Percentiles rank a stretch among this genome's conserved stretches.
phyloP scores from a whole-genome alignment of 768 basidiomycete genomes.

The Pleurotus tuber-regium region DNA sequence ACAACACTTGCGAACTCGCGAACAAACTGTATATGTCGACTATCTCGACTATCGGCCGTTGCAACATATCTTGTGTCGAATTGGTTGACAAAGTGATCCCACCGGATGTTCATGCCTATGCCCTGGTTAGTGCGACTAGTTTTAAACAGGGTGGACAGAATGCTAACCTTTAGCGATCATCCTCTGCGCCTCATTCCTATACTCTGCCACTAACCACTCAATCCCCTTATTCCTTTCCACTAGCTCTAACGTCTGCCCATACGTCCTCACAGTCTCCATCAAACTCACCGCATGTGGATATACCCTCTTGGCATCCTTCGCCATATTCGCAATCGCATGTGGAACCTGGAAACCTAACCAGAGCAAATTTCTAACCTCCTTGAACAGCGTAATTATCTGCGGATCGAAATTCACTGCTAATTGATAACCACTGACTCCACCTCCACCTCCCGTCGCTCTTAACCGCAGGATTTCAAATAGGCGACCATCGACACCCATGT shows the following conservation, averaged over 20 bases:
- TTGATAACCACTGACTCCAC: constrained; percentile 63
- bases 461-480: constrained; percentile 88
- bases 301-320: constrained; percentile 97
- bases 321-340: constrained; percentile 92
- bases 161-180: constrained; percentile 85
- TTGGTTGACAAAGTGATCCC: constrained; percentile 96
- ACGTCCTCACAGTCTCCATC: constrained; percentile 99
- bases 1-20: constrained; percentile 93
- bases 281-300: constrained; percentile 97
- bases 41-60: constrained; percentile 74
- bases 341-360: constrained; percentile 97
- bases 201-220: constrained; percentile 93
- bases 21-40: constrained; percentile 90
- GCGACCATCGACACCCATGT: constrained; percentile 88
- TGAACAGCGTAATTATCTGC: constrained; percentile 97
- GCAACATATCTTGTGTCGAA: constrained; percentile 83
- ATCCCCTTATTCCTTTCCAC: constrained; percentile 90
- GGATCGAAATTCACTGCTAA: constrained; percentile 97
- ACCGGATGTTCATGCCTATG: constrained; percentile 89
- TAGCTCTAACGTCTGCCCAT: constrained; percentile 91
- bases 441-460: constrained; percentile 39
- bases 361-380: constrained; percentile 92
- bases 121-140: not conserved
- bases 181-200: constrained; percentile 87
- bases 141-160: not conserved